phyloP scores from a whole-genome alignment of 2,329 filamentous ascomycete genomes.

The Exutisphaerella laricina region DNA sequence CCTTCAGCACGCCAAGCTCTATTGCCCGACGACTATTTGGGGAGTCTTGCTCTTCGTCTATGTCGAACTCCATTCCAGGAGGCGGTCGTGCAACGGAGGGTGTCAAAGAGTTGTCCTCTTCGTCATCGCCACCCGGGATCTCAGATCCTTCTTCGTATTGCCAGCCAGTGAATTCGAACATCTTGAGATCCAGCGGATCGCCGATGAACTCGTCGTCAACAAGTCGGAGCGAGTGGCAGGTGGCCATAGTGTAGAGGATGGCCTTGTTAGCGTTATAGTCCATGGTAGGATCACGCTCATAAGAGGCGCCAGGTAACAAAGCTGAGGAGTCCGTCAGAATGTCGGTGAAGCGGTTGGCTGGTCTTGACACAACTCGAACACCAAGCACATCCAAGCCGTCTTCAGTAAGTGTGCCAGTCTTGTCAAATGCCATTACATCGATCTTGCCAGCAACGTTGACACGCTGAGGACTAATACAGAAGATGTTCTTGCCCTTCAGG shows the following conservation, averaged over 20 bases:
- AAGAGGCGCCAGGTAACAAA: conserved; percentile 51
- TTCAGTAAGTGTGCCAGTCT: conserved; percentile 96
- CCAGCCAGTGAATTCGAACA: conserved; percentile 97
- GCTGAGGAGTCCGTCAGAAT: conserved; percentile 61
- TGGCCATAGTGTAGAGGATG: conserved; percentile 90
- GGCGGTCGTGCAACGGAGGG: conserved; percentile 89
- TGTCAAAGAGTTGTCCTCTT: conserved; percentile 68
- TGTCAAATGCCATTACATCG: conserved; percentile 96
- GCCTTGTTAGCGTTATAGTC: conserved; percentile 61
- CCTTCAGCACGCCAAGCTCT: conserved; percentile 84
- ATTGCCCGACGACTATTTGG: conserved; percentile 50
- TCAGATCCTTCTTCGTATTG: conserved; percentile 83
- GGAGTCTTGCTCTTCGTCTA: conserved; percentile 46
- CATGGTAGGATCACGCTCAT: conserved; percentile 54
- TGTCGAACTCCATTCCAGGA: conserved; percentile 51
- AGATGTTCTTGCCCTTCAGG: conserved; percentile 83
- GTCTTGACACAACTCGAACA: conserved; percentile 67
- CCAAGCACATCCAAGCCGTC: conserved; percentile 93
- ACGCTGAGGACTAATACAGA: conserved; percentile 94
- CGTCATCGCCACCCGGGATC: conserved; percentile 57
- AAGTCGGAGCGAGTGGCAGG: conserved; percentile 83
- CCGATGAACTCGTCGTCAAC: conserved; percentile 87
- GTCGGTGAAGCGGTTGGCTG: conserved; percentile 64
- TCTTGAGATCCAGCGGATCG: conserved; percentile 92
- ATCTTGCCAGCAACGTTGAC: conserved; percentile 96